Percentiles rank a stretch among this genome's conserved stretches.
These are phyloP conservation scores for Brassica nigra DNA, from an alignment of 345 rosid species.

Conservation along the genomic window DNA sequence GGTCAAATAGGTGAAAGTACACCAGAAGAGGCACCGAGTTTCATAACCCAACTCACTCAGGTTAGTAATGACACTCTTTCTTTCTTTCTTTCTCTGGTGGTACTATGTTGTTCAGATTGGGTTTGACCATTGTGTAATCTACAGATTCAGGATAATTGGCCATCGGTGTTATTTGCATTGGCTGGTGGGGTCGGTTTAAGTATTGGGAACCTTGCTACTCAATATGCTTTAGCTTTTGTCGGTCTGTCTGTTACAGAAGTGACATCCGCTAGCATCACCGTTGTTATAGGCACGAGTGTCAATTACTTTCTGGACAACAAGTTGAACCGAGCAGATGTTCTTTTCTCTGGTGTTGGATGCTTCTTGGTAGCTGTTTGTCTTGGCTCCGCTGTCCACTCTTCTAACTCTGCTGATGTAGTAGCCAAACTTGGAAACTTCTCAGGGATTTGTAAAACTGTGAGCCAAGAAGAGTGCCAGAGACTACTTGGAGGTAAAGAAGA, in stretches of 20 bases:
- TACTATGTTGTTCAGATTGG: background rate
- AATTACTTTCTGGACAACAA: slow-evolving; percentile 78
- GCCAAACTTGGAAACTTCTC: slow-evolving; percentile 46
- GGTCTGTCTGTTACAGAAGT: slow-evolving; percentile 85
- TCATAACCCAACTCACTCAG: slow-evolving; percentile 63
- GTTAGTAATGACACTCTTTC: slow-evolving; percentile 23
- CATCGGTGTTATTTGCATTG: slow-evolving; percentile 75
- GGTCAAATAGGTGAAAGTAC: slow-evolving; percentile 57
- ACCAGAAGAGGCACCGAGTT: slow-evolving; percentile 51
- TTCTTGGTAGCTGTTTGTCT: slow-evolving; percentile 77
- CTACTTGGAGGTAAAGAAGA: slow-evolving; percentile 29
- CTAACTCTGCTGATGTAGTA: slow-evolving; percentile 65
- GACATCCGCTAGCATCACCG: slow-evolving; percentile 69
- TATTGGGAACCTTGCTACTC: slow-evolving; percentile 73
- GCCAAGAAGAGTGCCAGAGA: slow-evolving; percentile 10
- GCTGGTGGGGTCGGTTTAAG: slow-evolving; percentile 74
- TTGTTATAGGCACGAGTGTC: slow-evolving; percentile 75
- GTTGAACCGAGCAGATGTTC: slow-evolving; percentile 65
- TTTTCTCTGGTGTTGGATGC: slow-evolving; percentile 80
- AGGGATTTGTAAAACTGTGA: slow-evolving; percentile 15
- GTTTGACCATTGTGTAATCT: background rate
- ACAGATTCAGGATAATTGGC: slow-evolving; percentile 64
- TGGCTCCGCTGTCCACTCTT: slow-evolving; percentile 74
- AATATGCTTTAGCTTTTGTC: slow-evolving; percentile 80
- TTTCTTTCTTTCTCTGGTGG: background rate